Evolutionary conservation across 2,329 filamentous ascomycete species (phyloP).

Genomic region (Neurospora crassa): DNA sequence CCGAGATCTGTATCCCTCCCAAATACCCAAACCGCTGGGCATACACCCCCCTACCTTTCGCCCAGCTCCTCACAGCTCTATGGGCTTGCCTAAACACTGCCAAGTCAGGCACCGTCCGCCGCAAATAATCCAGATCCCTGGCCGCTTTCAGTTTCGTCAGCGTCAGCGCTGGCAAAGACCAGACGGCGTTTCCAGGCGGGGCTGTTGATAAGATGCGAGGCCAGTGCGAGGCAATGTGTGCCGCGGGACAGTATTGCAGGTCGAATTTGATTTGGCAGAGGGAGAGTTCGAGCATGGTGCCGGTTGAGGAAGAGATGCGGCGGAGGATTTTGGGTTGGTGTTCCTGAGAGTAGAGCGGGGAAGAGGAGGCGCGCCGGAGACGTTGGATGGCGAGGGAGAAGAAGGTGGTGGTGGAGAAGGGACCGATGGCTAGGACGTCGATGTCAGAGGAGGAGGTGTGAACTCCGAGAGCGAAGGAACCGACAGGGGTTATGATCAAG

Average conservation of each 20-base stretch:
- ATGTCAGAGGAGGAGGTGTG: conserved; percentile 54
- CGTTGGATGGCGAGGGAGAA: conserved; percentile 48
- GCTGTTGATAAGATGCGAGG: conserved; percentile 34
- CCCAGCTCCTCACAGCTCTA: conserved; percentile 53
- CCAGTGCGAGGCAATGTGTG: conserved; percentile 43
- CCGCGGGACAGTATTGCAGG: conserved; percentile 56
- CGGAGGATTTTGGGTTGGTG: conserved; percentile 35
- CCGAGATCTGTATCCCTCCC: conserved; percentile 53
- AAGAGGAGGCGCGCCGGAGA: conserved; percentile 34
- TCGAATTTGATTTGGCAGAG: conserved; percentile 50
- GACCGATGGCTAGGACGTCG: conserved; percentile 56
- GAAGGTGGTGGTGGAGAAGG: conserved; percentile 51
- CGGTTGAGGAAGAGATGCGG: conserved; percentile 47
- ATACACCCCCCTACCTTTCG: conserved; percentile 52
- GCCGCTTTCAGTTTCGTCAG: conserved; percentile 55
- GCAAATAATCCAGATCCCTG: conserved; percentile 52
- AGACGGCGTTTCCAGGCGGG: conserved; percentile 41
- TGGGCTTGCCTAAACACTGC: conserved; percentile 49
- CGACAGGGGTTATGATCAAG: conserved; percentile 50
- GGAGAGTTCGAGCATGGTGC: conserved; percentile 55
- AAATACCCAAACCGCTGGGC: conserved; percentile 56
- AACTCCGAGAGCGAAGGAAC: conserved; percentile 54
- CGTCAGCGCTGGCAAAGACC: conserved; percentile 44
- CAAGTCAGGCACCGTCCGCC: conserved; percentile 49
- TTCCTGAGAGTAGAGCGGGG: not conserved